phyloP scores from a whole-genome alignment of 306 rosid genomes.

The Prinsepia uniflora region DNA sequence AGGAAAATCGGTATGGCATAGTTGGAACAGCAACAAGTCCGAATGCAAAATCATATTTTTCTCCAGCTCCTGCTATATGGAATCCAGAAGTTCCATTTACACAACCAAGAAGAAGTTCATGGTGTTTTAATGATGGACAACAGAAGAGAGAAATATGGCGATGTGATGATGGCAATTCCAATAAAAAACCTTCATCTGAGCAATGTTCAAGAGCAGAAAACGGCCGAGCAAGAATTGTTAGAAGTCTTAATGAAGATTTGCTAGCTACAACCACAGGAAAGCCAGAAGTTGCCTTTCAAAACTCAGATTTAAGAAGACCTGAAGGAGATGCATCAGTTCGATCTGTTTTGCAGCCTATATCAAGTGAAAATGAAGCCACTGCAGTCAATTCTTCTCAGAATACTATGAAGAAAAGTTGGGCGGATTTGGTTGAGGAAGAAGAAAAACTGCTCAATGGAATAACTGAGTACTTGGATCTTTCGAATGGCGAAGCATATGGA shows the following conservation, averaged over 20 bases:
- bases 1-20: slow-evolving; percentile 27
- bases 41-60: slow-evolving; percentile 30
- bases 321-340: slow-evolving; percentile 17
- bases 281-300: background rate
- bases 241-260: slow-evolving; percentile 4
- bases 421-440: slow-evolving; percentile 91
- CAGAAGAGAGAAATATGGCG: slow-evolving; percentile 41
- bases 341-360: slow-evolving; percentile 6
- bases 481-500: slow-evolving; percentile 34
- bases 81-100: slow-evolving; percentile 35
- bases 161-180: slow-evolving; percentile 32
- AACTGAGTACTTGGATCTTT: slow-evolving; percentile 23
- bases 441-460: slow-evolving; percentile 30
- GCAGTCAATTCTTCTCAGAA: background rate
- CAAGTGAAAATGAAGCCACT: slow-evolving; percentile 12
- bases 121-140: slow-evolving; percentile 48
- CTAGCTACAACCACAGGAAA: background rate
- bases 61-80: slow-evolving; percentile 39
- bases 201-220: slow-evolving; percentile 2
- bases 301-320: slow-evolving; percentile 26
- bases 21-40: slow-evolving; percentile 32
- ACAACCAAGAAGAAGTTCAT: slow-evolving; percentile 46
- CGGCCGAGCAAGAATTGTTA: slow-evolving; percentile 12
- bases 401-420: slow-evolving; percentile 74
- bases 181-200: slow-evolving; percentile 36